phyloP scores from a whole-genome alignment of 148 eudicot species.

The Rhododendron vialii region DNA sequence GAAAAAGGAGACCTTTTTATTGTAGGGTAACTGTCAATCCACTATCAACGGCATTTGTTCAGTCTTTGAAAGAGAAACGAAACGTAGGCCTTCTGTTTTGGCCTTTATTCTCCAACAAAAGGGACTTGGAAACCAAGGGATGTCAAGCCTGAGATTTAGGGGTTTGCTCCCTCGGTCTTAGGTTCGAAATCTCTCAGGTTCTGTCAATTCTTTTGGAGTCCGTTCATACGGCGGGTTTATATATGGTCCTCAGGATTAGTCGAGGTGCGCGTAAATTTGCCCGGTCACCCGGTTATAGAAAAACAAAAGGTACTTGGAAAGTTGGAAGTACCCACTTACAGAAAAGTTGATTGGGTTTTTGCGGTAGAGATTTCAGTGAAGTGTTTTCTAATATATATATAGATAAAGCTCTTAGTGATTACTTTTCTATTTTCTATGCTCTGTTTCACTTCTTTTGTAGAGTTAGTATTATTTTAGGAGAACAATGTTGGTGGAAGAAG shows the following conservation, averaged over 20 bases:
- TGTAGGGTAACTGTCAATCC: not conserved
- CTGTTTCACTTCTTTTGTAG: not conserved
- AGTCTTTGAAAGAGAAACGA: not conserved
- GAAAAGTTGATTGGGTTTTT: not conserved
- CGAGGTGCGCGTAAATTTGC: too few relatives aligned
- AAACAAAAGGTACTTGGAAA: not conserved
- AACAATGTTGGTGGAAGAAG: not conserved
- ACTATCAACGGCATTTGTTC: conserved; percentile 13
- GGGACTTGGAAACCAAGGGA: not conserved
- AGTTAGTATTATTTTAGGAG: not conserved
- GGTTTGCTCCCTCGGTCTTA: not conserved
- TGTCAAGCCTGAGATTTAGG: too few relatives aligned
- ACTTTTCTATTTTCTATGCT: not conserved
- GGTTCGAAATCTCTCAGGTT: too few relatives aligned
- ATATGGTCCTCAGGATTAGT: not conserved
- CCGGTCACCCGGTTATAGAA: too few relatives aligned
- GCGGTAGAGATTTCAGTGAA: not conserved
- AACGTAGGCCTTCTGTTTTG: not conserved
- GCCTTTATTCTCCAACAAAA: conserved; percentile 2
- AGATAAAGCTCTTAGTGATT: not conserved
- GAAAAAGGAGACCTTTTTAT: not conserved
- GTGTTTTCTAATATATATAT: not conserved
- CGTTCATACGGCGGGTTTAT: not conserved
- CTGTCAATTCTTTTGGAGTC: not conserved
- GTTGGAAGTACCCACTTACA: not conserved